These are phyloP conservation scores for Hygrophila difformis DNA, from an alignment of 257 asterid species.

Conservation along the genomic window DNA sequence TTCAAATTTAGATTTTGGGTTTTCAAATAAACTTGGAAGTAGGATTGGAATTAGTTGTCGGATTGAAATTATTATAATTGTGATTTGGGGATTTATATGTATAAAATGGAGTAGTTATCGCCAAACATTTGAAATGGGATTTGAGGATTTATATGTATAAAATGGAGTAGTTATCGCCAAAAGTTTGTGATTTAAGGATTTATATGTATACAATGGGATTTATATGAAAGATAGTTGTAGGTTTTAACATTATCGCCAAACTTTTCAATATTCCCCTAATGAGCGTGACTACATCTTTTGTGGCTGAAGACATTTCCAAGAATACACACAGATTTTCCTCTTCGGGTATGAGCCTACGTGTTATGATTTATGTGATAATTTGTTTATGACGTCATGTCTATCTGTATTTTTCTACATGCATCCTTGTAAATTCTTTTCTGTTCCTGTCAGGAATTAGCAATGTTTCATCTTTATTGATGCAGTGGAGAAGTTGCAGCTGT, in stretches of 20 bases:
- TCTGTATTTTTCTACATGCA: background rate
- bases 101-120: too few relatives aligned
- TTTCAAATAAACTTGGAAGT: too few relatives aligned
- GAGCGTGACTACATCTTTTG: slow-evolving; percentile 90
- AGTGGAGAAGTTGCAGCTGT: slow-evolving; percentile 52
- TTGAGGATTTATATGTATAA: too few relatives aligned
- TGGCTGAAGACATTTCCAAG: slow-evolving; percentile 90
- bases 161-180: too few relatives aligned
- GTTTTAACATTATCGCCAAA: slow-evolving; percentile 76
- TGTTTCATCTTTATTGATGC: slow-evolving; percentile 18
- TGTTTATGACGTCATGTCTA: slow-evolving; percentile 5
- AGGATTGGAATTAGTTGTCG: too few relatives aligned
- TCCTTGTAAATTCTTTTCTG: slow-evolving; percentile 7
- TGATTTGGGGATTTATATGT: too few relatives aligned
- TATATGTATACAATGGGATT: too few relatives aligned
- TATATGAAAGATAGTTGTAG: too few relatives aligned
- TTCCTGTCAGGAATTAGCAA: slow-evolving; percentile 20
- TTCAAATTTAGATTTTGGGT: too few relatives aligned
- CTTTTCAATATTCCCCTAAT: slow-evolving; percentile 89
- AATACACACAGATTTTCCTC: slow-evolving; percentile 31
- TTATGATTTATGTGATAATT: slow-evolving; percentile 1
- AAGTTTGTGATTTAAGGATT: too few relatives aligned
- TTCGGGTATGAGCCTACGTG: slow-evolving; percentile 37
- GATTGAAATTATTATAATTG: too few relatives aligned
- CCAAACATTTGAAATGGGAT: too few relatives aligned